A percentile compares a stretch with the other conserved stretches of the same genome.
Conservation (phyloP, 805 yeast genomes). For the Kregervanrija pseudodelftensis region DNA sequence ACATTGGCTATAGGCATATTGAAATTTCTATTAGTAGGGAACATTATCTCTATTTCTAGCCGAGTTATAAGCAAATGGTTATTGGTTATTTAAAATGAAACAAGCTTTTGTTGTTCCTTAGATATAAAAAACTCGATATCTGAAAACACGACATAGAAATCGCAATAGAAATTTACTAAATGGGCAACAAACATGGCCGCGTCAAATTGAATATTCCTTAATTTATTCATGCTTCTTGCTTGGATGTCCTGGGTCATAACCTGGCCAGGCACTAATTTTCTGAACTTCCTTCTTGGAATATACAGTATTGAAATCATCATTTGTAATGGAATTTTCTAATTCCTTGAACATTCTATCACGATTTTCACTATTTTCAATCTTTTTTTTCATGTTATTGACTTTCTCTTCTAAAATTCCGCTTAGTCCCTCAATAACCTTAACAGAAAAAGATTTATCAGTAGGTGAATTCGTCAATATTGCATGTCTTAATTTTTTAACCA, state of each 20-base stretch:
- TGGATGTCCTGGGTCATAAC: conserved; percentile 62
- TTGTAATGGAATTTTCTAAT: conserved; percentile 16
- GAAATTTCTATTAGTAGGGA: conserved; percentile 5
- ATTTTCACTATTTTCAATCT: conserved; percentile 7
- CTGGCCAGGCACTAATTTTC: conserved; percentile 50
- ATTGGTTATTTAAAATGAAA: not conserved
- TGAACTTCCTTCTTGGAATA: conserved; percentile 1
- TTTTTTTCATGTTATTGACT: conserved; percentile 18
- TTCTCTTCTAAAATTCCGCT: conserved; percentile 23
- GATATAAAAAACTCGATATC: not conserved
- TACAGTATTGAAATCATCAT: conserved; percentile 8
- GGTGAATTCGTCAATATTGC: conserved; percentile 41
- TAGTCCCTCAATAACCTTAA: conserved; percentile 30
- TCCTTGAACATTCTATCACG: conserved; percentile 8
- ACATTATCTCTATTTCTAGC: not conserved
- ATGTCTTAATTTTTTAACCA: conserved; percentile 37
- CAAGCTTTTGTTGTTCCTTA: not conserved
- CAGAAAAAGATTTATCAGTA: conserved; percentile 45
- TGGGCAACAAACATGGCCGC: not conserved
- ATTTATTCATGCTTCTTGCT: conserved; percentile 10
- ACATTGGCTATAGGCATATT: conserved; percentile 16
- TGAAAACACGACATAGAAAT: too few species aligned
- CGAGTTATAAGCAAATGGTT: not conserved
- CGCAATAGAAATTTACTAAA: not conserved
- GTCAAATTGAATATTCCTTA: not conserved